Percentiles rank a stretch among this genome's conserved stretches.
These are phyloP conservation scores for Citrus inodora DNA, from an alignment of 345 rosid species.

Conservation along the genomic window DNA sequence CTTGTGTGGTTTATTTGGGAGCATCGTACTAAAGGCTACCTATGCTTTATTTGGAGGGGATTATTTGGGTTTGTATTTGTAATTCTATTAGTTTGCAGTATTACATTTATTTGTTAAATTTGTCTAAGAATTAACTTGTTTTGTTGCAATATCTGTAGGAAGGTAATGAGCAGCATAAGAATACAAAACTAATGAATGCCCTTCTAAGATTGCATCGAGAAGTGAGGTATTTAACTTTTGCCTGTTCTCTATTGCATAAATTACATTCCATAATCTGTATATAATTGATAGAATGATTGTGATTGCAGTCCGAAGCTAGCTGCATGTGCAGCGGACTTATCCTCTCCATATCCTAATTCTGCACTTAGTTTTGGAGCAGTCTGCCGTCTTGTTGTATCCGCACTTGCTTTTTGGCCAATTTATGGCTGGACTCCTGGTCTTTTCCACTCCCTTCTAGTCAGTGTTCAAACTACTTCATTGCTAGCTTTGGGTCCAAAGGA, in stretches of 20 bases:
- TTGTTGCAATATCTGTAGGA: constrained; percentile 48
- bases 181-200: constrained; percentile 85
- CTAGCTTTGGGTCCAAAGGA: constrained; percentile 93
- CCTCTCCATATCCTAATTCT: constrained; percentile 81
- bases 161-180: constrained; percentile 84
- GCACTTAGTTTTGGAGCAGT: constrained; percentile 95
- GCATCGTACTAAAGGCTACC: background rate
- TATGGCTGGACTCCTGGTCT: constrained; percentile 96
- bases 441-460: constrained; percentile 74
- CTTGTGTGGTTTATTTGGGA: background rate
- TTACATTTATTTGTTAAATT: background rate
- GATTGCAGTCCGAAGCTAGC: constrained; percentile 90
- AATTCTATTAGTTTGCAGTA: background rate
- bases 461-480: constrained; percentile 66
- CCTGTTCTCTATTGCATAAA: constrained; percentile 8
- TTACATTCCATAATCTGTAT: constrained; percentile 3
- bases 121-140: constrained; percentile 11
- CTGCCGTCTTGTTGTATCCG: constrained; percentile 88
- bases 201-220: constrained; percentile 86
- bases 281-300: constrained; percentile 24
- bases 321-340: constrained; percentile 90
- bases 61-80: background rate
- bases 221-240: constrained; percentile 59
- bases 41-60: background rate
- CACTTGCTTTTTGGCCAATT: constrained; percentile 93